Conservation (phyloP, 1,139 yeast species). For the Geotrichum klebahnii region DNA sequence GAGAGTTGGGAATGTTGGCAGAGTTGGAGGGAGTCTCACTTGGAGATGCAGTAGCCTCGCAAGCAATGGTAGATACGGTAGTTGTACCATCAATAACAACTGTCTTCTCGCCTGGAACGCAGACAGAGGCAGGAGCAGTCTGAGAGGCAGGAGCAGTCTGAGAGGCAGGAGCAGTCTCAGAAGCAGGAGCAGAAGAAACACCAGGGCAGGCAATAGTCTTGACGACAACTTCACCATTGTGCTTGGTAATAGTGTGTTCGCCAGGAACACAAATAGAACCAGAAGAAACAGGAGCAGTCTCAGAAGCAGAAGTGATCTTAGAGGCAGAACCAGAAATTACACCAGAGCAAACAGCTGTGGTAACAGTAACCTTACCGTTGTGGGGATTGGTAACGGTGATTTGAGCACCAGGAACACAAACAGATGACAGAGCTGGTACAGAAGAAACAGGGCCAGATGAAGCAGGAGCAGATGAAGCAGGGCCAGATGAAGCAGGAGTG, state of each 20-base stretch:
- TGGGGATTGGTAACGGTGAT: constrained; percentile 2
- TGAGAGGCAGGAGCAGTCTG: not conserved
- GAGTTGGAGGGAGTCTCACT: not conserved
- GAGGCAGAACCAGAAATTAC: not conserved
- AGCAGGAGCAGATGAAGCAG: not conserved
- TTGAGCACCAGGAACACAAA: constrained; percentile 8
- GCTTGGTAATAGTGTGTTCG: not conserved
- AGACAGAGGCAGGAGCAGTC: constrained; percentile 4
- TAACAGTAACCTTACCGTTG: constrained; percentile 3
- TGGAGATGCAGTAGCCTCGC: not conserved
- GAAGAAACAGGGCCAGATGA: not conserved
- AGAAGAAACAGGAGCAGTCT: too few relatives aligned
- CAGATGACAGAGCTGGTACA: too few relatives aligned
- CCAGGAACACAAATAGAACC: constrained; percentile 10
- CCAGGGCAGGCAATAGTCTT: constrained; percentile 7
- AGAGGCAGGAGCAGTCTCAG: not conserved
- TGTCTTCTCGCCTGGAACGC: not conserved
- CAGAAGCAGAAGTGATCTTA: not conserved
- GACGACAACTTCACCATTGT: not conserved
- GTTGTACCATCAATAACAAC: not conserved
- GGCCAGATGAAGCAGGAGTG: constrained; percentile 1
- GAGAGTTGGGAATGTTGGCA: not conserved
- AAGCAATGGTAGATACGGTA: constrained; percentile 1
- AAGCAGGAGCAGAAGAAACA: not conserved
- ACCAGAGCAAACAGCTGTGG: constrained; percentile 15